These are phyloP conservation scores for Pneumocystis murina DNA, from an alignment of 1,139 yeast genomes.

Conservation along the genomic window DNA sequence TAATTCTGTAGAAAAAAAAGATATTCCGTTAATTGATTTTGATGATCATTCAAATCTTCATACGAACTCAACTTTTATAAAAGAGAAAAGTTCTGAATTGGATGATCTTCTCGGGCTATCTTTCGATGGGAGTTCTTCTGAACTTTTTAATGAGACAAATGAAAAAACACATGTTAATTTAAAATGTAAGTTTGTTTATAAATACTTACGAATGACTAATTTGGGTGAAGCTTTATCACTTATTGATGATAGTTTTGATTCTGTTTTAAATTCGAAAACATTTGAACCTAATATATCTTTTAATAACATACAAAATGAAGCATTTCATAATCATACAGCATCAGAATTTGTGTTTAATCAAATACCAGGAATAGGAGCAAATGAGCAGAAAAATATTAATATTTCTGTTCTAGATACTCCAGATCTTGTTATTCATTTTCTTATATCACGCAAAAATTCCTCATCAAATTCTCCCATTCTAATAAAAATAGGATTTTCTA, in stretches of 20 bases:
- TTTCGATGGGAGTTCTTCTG: neutral
- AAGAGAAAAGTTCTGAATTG: neutral
- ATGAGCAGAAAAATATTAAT: neutral
- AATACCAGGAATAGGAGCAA: neutral
- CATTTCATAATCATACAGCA: neutral
- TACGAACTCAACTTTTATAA: neutral
- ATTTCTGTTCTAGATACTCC: neutral
- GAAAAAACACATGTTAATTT: neutral
- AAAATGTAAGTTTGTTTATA: neutral
- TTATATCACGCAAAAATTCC: neutral
- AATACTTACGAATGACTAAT: neutral
- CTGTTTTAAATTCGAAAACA: neutral
- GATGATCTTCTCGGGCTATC: neutral
- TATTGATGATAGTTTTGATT: neutral
- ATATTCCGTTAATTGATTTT: neutral
- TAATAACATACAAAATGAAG: neutral
- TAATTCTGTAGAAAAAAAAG: neutral
- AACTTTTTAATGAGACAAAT: neutral
- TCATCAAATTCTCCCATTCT: neutral
- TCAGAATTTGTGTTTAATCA: neutral
- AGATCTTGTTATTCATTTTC: neutral
- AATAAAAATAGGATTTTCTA: neutral
- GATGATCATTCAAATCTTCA: neutral
- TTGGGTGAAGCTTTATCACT: neutral
- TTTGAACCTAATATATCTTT: neutral